phyloP scores from a whole-genome alignment of 2,329 filamentous ascomycete species.

The Xenosphaeropsis pyriputrescens region DNA sequence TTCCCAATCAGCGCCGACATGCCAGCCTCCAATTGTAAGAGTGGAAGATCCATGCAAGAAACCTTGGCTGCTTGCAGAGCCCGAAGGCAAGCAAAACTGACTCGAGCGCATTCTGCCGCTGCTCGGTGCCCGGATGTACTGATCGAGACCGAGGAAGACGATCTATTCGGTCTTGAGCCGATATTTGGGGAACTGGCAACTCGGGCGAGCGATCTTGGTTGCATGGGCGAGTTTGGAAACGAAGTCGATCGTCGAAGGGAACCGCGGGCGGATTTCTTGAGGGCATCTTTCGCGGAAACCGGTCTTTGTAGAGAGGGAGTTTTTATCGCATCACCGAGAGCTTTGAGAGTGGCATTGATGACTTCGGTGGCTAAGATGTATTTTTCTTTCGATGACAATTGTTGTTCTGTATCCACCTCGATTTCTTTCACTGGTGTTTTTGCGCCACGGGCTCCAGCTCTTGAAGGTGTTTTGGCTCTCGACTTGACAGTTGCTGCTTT shows the following conservation, averaged over 20 bases:
- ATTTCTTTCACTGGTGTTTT: slow-evolving; percentile 7
- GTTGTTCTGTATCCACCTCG: slow-evolving; percentile 1
- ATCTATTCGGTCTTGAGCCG: slow-evolving; percentile 24
- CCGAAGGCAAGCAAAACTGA: slow-evolving; percentile 51
- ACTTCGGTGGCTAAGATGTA: slow-evolving; percentile 57
- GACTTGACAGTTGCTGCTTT: slow-evolving; percentile 7
- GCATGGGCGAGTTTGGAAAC: slow-evolving; percentile 43
- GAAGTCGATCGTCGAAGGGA: slow-evolving; percentile 38
- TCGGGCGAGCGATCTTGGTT: slow-evolving; percentile 45
- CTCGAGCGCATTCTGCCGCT: slow-evolving; percentile 45
- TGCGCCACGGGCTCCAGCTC: slow-evolving; percentile 17
- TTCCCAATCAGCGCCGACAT: slow-evolving; percentile 56
- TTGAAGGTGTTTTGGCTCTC: slow-evolving; percentile 15
- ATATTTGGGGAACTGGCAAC: slow-evolving; percentile 41
- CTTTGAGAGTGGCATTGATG: slow-evolving; percentile 56
- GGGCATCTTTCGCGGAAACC: slow-evolving; percentile 17
- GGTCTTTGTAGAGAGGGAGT: slow-evolving; percentile 9
- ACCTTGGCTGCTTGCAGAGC: slow-evolving; percentile 34
- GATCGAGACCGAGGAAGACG: slow-evolving; percentile 20
- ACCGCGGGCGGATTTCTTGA: slow-evolving; percentile 23
- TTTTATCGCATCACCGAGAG: slow-evolving; percentile 52
- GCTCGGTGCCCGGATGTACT: slow-evolving; percentile 19
- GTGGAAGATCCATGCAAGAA: slow-evolving; percentile 36
- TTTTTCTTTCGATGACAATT: slow-evolving; percentile 40
- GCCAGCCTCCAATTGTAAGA: slow-evolving; percentile 57